Base-by-base conservation (phyloP, 306 rosid species). In the Calophaca sinica region DNA sequence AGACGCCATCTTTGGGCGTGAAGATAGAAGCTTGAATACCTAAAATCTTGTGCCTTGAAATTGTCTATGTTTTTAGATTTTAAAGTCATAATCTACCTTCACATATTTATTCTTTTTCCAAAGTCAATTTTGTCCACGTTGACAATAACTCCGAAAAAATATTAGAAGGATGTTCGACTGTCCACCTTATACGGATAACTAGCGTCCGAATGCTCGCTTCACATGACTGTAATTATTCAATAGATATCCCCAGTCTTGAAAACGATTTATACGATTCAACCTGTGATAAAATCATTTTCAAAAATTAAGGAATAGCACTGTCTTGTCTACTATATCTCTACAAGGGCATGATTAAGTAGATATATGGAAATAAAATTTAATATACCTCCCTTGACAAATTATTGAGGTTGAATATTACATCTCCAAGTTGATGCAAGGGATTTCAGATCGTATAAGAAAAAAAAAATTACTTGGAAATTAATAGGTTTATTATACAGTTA, bases 51-150 rank as follows among this genome's bases (percentile, higher is more conserved):
- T 28, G 9, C 45, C 65, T 68, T 55, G 71, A 69, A 32, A 26
- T 15, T 68, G 64, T 36, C 49, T 51, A 52, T 50, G 29, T 45
- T 58, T 12, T 7, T 33, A 31, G 52, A 54, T 26, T 36, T 35
- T 67, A 59, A 20, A 14, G 68, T 42, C 64, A 46, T 48, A 38
- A 29, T 67, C 8, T 36, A 2, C 62, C 12, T 51, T 35, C 7
- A 39, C 4, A 54, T 45, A 57, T 20, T 76, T 58, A 60, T 35
- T 75, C 12, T 52, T 48, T 68, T 46, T 55, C 12, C 28, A 69
- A 79, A 69, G 78, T 79, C 84, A 83, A 83, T 61, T 78, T 41
- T 73, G 54, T 69, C 53, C 41, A 74, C 45, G 78, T 68, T 61
- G 83, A 72, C 42, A 78, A 73, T 42, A 52, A 53, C 32, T 73